A percentile compares a stretch with the other conserved stretches of the same genome.
Evolutionary conservation across 78 protist genomes (phyloP).

Genomic region (Planoprotostelium fungivorum): DNA sequence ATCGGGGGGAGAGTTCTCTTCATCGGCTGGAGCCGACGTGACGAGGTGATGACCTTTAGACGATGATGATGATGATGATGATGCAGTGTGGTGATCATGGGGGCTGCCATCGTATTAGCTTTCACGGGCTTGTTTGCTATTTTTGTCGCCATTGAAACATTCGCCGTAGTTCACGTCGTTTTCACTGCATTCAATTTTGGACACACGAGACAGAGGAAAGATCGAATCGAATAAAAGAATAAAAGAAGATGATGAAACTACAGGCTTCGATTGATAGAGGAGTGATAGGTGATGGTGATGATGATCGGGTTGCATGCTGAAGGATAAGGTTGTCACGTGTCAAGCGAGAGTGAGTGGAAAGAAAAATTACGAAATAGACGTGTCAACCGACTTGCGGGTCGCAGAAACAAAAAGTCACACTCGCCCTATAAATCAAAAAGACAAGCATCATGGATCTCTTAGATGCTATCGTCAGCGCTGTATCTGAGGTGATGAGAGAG

Average conservation of each 20-base stretch:
- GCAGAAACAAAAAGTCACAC: too few species aligned
- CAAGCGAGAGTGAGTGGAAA: too few species aligned
- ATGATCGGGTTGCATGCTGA: too few species aligned
- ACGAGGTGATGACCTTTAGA: neutral
- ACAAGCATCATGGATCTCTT: slow-evolving; percentile 1
- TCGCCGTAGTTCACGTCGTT: neutral
- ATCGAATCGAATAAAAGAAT: too few species aligned
- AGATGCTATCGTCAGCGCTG: neutral
- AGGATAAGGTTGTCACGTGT: too few species aligned
- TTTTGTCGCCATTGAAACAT: neutral
- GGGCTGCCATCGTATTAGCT: neutral
- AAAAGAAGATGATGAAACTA: too few species aligned
- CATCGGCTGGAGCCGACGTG: neutral
- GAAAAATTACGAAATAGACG: too few species aligned
- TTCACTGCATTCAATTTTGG: neutral
- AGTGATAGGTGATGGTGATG: too few species aligned
- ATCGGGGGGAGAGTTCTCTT: neutral
- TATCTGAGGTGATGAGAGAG: neutral
- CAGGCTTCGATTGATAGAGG: too few species aligned
- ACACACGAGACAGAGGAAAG: too few species aligned
- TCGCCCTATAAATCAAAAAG: too few species aligned
- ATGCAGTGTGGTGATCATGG: neutral
- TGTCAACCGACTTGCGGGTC: too few species aligned
- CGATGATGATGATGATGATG: neutral
- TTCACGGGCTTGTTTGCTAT: neutral